phyloP scores from a whole-genome alignment of 768 basidiomycete species.

The Boletus fagicola region DNA sequence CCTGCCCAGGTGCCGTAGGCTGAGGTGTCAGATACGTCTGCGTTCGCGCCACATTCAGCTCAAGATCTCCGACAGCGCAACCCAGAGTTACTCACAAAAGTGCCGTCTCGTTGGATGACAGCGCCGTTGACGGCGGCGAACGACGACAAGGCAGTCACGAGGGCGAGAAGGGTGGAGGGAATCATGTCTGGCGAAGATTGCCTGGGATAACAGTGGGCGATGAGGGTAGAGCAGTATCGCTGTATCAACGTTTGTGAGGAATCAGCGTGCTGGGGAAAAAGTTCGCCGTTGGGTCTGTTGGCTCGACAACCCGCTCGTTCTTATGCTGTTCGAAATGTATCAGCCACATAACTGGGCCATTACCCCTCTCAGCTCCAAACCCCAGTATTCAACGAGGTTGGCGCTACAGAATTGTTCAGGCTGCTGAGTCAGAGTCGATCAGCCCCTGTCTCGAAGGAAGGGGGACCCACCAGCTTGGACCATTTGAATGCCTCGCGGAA shows the following conservation, averaged over 20 bases:
- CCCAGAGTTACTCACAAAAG: slow-evolving; percentile 8
- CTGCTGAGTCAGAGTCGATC: background rate
- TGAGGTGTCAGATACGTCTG: slow-evolving; percentile 13
- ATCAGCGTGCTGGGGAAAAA: background rate
- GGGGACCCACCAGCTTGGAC: background rate
- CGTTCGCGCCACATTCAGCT: background rate
- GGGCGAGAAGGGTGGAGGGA: slow-evolving; percentile 5
- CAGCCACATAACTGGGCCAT: slow-evolving; percentile 3
- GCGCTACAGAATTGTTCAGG: background rate
- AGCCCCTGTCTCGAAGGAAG: slow-evolving; percentile 6
- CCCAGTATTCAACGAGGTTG: background rate
- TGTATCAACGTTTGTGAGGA: background rate
- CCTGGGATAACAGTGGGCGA: background rate
- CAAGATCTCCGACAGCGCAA: no score
- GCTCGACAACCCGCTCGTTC: background rate
- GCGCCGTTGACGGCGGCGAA: slow-evolving; percentile 17
- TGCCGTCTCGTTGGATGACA: slow-evolving; percentile 17
- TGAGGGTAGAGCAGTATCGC: background rate
- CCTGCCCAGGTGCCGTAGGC: slow-evolving; percentile 1
- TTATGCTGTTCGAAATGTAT: slow-evolving; percentile 15
- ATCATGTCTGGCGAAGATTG: background rate
- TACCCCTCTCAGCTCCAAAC: background rate
- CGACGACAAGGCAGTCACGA: slow-evolving; percentile 10
- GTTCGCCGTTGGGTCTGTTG: background rate
- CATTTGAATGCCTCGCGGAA: slow-evolving; percentile 1